phyloP scores from a whole-genome alignment of 1,284 basidiomycete species.

The Coniophora puteana region DNA sequence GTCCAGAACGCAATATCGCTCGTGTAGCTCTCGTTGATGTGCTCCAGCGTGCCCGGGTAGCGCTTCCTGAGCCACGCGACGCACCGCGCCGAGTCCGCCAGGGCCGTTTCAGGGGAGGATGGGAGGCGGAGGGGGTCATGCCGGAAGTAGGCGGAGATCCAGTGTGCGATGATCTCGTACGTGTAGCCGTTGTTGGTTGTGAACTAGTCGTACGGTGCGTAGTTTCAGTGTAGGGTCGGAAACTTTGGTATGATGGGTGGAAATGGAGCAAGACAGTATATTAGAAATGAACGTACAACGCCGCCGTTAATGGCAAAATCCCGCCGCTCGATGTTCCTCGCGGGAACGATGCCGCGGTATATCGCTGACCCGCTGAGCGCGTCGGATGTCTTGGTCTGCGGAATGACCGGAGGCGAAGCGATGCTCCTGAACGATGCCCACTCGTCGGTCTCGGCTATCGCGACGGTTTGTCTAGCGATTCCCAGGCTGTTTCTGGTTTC shows the following conservation, averaged over 20 bases:
- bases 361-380: no score
- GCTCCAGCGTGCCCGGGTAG: conserved; percentile 41
- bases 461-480: conserved; percentile 10
- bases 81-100: conserved; percentile 34
- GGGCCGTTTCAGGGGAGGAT: conserved; percentile 39
- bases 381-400: no score
- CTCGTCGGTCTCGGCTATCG: conserved; percentile 19
- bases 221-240: no score
- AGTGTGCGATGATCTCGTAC: conserved; percentile 52
- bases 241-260: no score
- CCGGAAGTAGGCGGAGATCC: conserved; percentile 62
- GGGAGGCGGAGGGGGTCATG: conserved; percentile 46
- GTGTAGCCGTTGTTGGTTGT: conserved; percentile 50
- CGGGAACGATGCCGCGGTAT: conserved; percentile 55
- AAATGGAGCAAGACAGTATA: no score
- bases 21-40: conserved; percentile 45
- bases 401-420: no score
- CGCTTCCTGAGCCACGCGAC: conserved; percentile 49
- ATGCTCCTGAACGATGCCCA: no score
- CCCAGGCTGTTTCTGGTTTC: conserved; percentile 20
- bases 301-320: conserved; percentile 65
- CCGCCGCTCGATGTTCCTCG: conserved; percentile 43
- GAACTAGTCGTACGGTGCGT: no score
- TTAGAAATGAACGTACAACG: no score
- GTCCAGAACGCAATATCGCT: conserved; percentile 38